Base-by-base conservation (phyloP, 257 asterid species). In the Echites panduratus region DNA sequence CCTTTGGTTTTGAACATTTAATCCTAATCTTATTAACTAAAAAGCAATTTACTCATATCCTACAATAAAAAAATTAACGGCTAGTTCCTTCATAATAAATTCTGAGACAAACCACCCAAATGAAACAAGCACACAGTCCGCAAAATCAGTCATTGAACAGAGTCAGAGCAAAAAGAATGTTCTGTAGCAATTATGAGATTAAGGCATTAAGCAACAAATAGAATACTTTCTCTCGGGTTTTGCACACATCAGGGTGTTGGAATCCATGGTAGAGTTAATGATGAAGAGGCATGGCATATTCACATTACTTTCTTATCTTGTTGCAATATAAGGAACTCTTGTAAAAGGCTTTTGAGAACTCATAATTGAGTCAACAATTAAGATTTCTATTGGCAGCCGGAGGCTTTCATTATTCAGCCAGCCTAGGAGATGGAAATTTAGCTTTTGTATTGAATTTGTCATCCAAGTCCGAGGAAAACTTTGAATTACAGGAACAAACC, bases 401-500 rank as follows among this genome's bases (percentile, higher is more conserved):
- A 32, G 38, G 38, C 2, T 3, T 32, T 32, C 38, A 32, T 32
- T 32, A 32, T 32, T 13, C 19, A 58, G 43, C 26, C 70, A 43
- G 16, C 22, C 5, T 5, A 57, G 43, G 44, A 32, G 38, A 32
- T 32, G 38, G 49, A 17, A 48, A 58, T 57, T 58, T 26, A 73
- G 54, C 17, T 38, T 27, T 52, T 68, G 20, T 4, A 49, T 17
- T 24, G 32, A 29, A 27, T 6, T 48, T 45, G 57, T 29, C 24
- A 41, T 62, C 32, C 4, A 45, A 62, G 13, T 20, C 40, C 48
- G 26, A 62, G 27, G 74, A 62, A 24, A 29, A 64, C 32, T 17
- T 43, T 29, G 71, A 66, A 70, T 1, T 44, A 73, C 65, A 68
- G 66, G 76, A 71, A 73, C 89, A 57, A 77, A 95, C 99, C 99